These are phyloP conservation scores for Coemansia sp. DNA, from an alignment of 192 early-diverging fungal genomes.

Conservation along the genomic window DNA sequence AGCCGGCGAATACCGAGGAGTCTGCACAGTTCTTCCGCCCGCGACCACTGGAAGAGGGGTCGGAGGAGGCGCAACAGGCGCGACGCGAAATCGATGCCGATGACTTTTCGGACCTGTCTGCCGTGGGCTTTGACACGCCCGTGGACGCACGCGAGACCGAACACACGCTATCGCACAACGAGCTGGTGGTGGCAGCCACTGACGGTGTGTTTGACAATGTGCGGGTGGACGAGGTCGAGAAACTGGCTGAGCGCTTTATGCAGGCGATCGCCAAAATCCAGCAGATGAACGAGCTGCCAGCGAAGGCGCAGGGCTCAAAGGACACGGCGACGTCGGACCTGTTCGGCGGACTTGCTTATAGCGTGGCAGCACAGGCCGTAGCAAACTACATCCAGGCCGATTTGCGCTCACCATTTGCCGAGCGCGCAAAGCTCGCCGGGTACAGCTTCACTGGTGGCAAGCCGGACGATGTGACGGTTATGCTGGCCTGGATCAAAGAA, in stretches of 20 bases:
- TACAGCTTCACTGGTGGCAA: conserved; percentile 45
- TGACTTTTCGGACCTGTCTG: conserved; percentile 29
- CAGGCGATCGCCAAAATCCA: conserved; percentile 26
- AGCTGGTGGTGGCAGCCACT: conserved; percentile 44
- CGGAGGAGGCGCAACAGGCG: neutral
- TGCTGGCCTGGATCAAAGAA: conserved; percentile 49
- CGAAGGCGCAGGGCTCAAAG: neutral
- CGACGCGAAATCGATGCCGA: conserved; percentile 20
- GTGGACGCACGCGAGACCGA: conserved; percentile 21
- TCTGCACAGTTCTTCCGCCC: conserved; percentile 43
- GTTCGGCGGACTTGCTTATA: conserved; percentile 47
- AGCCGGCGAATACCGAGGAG: conserved; percentile 6
- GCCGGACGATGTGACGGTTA: conserved; percentile 50
- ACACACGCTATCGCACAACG: conserved; percentile 26
- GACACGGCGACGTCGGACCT: conserved; percentile 16
- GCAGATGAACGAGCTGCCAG: neutral
- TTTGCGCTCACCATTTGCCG: conserved; percentile 49
- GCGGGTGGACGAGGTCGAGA: conserved; percentile 43
- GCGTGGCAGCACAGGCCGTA: conserved; percentile 42
- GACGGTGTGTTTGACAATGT: conserved; percentile 53
- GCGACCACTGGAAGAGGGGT: conserved; percentile 1
- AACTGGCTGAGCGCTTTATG: conserved; percentile 41
- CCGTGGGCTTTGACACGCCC: conserved; percentile 39
- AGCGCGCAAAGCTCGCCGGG: conserved; percentile 48
- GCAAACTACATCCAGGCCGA: conserved; percentile 46